Conservation (phyloP, 768 basidiomycete genomes). For the Suillus decipiens region DNA sequence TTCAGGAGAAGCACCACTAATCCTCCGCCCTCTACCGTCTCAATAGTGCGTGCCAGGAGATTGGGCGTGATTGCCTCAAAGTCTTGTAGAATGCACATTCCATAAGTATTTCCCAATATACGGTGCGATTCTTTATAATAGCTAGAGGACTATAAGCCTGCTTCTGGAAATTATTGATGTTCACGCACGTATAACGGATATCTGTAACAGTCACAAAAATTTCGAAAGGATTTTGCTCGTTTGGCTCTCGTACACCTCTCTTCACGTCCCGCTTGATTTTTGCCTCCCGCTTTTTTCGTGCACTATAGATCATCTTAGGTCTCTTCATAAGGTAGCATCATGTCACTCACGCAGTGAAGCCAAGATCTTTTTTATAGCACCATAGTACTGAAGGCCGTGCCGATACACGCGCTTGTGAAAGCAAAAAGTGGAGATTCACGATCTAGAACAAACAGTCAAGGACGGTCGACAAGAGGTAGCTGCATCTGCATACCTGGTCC, state of each 20-base stretch:
- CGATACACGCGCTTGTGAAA: constrained; percentile 89
- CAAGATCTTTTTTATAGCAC: constrained; percentile 99
- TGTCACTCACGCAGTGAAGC: constrained; percentile 80
- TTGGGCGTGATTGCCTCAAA: constrained; percentile 99
- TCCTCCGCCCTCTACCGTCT: constrained; percentile 97
- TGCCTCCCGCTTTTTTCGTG: constrained; percentile 95
- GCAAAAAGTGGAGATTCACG: constrained; percentile 93
- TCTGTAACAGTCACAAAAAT: constrained; percentile 99
- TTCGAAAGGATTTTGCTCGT: constrained; percentile 97
- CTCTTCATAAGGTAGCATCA: not conserved
- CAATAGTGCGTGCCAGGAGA: constrained; percentile 92
- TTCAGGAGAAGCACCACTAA: constrained; percentile 87
- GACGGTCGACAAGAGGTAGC: not conserved
- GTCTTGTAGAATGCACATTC: constrained; percentile 96
- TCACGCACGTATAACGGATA: constrained; percentile 89
- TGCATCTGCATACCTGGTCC: constrained; percentile 68
- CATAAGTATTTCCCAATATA: constrained; percentile 96
- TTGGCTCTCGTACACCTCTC: constrained; percentile 88
- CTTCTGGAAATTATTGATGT: not conserved
- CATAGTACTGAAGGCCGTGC: constrained; percentile 91
- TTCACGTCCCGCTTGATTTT: constrained; percentile 98
- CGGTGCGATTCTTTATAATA: constrained; percentile 98
- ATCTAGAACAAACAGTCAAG: constrained; percentile 46
- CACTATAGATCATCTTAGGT: constrained; percentile 43
- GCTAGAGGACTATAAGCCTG: constrained; percentile 35